Conservation (phyloP, 495 filamentous ascomycete species). For the Sphaerosporella brunnea region DNA sequence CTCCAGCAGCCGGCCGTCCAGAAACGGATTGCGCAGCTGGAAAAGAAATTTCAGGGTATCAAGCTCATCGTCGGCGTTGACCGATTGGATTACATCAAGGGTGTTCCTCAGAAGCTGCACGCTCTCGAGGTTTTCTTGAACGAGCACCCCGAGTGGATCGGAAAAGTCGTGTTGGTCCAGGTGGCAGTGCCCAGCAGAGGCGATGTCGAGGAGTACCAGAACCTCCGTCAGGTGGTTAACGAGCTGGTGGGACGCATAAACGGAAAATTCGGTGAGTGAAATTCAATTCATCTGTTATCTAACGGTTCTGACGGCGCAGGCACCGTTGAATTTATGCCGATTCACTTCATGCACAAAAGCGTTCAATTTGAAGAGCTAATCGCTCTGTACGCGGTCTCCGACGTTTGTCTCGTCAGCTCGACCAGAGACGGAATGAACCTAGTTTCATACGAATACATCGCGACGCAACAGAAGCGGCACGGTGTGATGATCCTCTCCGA, state of each 20-base stretch:
- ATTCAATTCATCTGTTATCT: background rate
- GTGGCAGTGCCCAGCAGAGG: conserved; percentile 81
- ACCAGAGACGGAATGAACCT: conserved; percentile 96
- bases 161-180: conserved; percentile 81
- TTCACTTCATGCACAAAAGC: conserved; percentile 86
- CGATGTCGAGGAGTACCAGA: conserved; percentile 93
- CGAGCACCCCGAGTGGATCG: conserved; percentile 79
- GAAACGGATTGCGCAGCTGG: conserved; percentile 55
- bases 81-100: conserved; percentile 88
- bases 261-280: conserved; percentile 53
- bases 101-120: conserved; percentile 84
- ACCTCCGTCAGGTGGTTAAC: conserved; percentile 73
- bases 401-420: conserved; percentile 76
- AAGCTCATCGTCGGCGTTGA: conserved; percentile 90
- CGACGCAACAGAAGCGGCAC: conserved; percentile 63
- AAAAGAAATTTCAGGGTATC: conserved; percentile 66
- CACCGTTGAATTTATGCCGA: conserved; percentile 81
- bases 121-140: conserved; percentile 80
- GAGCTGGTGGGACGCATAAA: conserved; percentile 85
- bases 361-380: conserved; percentile 64
- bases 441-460: conserved; percentile 90
- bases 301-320: conserved; percentile 28
- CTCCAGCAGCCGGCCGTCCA: conserved; percentile 64
- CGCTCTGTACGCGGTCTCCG: conserved; percentile 74
- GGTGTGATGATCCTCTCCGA: conserved; percentile 86